Evolutionary conservation across 208 protist genomes (phyloP).

Genomic region (Acanthamoeba castellanii): DNA sequence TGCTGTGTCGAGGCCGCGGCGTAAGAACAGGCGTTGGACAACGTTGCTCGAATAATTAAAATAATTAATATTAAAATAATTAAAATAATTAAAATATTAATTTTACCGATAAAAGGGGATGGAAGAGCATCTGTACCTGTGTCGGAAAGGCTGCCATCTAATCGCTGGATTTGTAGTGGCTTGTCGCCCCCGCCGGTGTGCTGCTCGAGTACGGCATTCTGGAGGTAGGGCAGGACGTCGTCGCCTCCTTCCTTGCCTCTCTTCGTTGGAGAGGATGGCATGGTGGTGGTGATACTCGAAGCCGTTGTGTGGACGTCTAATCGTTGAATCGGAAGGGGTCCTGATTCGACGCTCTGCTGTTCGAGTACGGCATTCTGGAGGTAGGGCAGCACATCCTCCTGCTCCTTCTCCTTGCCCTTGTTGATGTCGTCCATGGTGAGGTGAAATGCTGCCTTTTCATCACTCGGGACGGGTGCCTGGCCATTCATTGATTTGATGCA

Average conservation of each 20-base stretch:
- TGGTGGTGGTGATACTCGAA: background rate
- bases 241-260: background rate
- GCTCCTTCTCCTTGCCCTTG: conserved; percentile 17
- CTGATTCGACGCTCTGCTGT: background rate
- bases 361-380: conserved; percentile 19
- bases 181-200: background rate
- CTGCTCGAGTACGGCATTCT: background rate
- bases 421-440: background rate
- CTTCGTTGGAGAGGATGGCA: background rate
- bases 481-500: no score
- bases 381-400: conserved; percentile 19
- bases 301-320: background rate
- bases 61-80: no score
- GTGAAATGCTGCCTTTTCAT: background rate
- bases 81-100: no score
- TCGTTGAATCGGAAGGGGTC: conserved; percentile 6
- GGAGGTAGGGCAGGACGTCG: background rate
- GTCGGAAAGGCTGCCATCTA: background rate
- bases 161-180: background rate
- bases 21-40: no score
- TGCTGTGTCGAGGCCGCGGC: no score
- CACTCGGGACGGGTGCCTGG: background rate
- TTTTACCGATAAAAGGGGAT: no score
- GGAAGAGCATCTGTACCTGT: background rate
- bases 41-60: no score